Percentiles rank a stretch among this genome's conserved stretches.
These are phyloP conservation scores for Dryadomyces quercivorus DNA, from an alignment of 2,329 filamentous ascomycete species.

Conservation along the genomic window DNA sequence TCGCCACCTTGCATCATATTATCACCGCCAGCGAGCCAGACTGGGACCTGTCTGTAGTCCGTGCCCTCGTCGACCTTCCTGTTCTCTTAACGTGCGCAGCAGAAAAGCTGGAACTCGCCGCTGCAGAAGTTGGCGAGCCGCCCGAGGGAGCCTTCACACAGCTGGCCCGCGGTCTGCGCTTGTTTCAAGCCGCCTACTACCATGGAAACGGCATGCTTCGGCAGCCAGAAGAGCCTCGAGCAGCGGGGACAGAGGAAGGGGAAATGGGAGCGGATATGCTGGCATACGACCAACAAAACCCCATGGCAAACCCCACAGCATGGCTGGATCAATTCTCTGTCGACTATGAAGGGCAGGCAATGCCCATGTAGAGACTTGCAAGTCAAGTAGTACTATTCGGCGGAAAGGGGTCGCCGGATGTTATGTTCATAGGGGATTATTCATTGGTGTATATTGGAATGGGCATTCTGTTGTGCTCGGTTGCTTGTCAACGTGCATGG, in stretches of 20 bases:
- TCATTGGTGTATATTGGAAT: no score
- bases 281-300: not conserved
- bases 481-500: no score
- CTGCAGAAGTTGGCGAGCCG: slow-evolving; percentile 16
- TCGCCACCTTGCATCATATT: slow-evolving; percentile 24
- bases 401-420: no score
- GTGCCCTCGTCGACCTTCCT: slow-evolving; percentile 9
- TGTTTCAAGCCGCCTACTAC: not conserved
- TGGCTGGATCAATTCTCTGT: not conserved
- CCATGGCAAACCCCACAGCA: not conserved
- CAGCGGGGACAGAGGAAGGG: not conserved
- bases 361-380: not conserved
- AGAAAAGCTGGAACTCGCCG: not conserved
- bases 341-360: not conserved
- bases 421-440: no score
- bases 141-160: slow-evolving; percentile 14
- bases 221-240: not conserved
- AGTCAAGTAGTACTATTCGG: not conserved
- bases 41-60: slow-evolving; percentile 24
- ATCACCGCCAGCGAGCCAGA: slow-evolving; percentile 23
- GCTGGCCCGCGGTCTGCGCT: not conserved
- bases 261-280: not conserved
- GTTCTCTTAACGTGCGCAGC: not conserved
- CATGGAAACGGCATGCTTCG: no score
- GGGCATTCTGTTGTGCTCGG: no score